Evolutionary conservation across 2,329 filamentous ascomycete species (phyloP).

Genomic region (Emergomyces orientalis): DNA sequence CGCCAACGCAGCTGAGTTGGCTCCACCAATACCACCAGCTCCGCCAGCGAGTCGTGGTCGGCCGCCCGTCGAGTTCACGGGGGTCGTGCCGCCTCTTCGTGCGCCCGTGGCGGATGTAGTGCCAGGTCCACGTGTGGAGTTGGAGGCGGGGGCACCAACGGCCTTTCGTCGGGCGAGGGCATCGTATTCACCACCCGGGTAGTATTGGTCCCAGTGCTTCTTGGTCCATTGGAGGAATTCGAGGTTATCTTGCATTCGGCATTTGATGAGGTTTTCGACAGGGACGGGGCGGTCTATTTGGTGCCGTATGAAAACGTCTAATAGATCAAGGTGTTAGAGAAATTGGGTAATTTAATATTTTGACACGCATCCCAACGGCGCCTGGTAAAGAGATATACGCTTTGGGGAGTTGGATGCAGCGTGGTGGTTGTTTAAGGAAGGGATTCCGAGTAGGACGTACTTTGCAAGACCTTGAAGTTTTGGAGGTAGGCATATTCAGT

Average conservation of each 20-base stretch:
- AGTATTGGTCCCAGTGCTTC: constrained; percentile 96
- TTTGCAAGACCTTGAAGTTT: constrained; percentile 97
- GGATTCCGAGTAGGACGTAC: constrained; percentile 46
- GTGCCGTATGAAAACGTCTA: constrained; percentile 74
- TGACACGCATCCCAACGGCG: neutral
- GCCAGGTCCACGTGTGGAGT: constrained; percentile 43
- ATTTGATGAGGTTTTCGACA: constrained; percentile 83
- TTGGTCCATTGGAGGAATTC: constrained; percentile 98
- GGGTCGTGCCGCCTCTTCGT: constrained; percentile 53
- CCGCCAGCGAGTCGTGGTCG: constrained; percentile 38
- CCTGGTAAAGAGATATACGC: neutral
- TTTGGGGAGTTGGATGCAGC: neutral
- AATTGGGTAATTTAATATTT: constrained; percentile 1
- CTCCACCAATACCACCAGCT: constrained; percentile 40
- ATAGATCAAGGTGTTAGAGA: constrained; percentile 8
- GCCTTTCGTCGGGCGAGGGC: constrained; percentile 77
- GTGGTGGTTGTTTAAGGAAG: neutral
- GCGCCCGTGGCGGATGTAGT: constrained; percentile 40
- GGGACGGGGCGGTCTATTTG: constrained; percentile 81
- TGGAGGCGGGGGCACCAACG: constrained; percentile 47
- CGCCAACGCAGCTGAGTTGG: constrained; percentile 62
- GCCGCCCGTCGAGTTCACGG: constrained; percentile 27
- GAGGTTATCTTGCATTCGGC: constrained; percentile 99
- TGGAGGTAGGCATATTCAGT: constrained; percentile 94
- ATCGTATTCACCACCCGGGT: constrained; percentile 94